Evolutionary conservation across 176 grass and related monocot species (phyloP).

Genomic region (Eragrostis nindensis): DNA sequence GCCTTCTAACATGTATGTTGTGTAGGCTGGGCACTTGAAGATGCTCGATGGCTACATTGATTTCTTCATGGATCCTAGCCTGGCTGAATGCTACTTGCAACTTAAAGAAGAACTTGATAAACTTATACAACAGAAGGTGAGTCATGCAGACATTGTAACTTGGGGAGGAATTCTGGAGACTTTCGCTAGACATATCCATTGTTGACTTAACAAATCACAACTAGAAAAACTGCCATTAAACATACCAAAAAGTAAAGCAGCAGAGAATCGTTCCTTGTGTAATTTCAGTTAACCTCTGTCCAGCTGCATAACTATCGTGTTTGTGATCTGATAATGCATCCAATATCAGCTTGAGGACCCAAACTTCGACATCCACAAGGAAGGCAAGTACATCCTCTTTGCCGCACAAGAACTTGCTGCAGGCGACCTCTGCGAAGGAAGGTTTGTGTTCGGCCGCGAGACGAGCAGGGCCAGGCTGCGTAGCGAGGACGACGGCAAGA

Average conservation of each 20-base stretch:
- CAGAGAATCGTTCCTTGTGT: not conserved
- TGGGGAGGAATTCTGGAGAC: not conserved
- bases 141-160: not conserved
- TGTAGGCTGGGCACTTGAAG: conserved; percentile 90
- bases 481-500: conserved; percentile 48
- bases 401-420: conserved; percentile 85
- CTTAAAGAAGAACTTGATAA: conserved; percentile 92
- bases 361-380: conserved; percentile 82
- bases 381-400: conserved; percentile 85
- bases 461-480: conserved; percentile 49
- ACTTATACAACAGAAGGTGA: conserved; percentile 87
- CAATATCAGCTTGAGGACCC: conserved; percentile 80
- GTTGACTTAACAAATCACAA: not conserved
- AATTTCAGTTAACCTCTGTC: not conserved
- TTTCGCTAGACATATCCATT: conserved; percentile 1
- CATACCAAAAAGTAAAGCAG: not conserved
- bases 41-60: conserved; percentile 98
- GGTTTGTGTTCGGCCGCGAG: conserved; percentile 91
- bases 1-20: conserved; percentile 20
- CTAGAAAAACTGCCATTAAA: not conserved
- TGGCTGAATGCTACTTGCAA: conserved; percentile 84
- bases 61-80: conserved; percentile 95
- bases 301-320: not conserved
- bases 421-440: conserved; percentile 90
- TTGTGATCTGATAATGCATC: conserved; percentile 30